phyloP scores from a whole-genome alignment of 306 rosid genomes.

The Cicer yamashitae region DNA sequence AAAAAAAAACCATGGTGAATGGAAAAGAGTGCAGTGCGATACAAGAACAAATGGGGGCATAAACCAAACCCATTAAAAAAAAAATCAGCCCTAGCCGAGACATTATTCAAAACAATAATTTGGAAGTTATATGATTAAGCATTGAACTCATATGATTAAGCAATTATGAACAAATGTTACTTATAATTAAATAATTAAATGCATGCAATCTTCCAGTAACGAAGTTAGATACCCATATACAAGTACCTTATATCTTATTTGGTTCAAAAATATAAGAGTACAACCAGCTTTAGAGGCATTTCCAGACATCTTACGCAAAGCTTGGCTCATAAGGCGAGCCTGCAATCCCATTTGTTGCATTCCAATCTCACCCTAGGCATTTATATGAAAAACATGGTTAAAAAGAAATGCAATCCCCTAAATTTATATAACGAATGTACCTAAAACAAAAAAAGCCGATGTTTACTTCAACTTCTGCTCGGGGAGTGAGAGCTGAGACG shows the following conservation, averaged over 20 bases:
- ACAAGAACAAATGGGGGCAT: too few species aligned
- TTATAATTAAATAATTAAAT: background rate
- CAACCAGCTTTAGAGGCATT: constrained; percentile 99
- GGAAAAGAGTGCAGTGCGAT: too few species aligned
- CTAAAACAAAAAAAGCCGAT: constrained; percentile 23
- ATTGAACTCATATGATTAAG: constrained; percentile 26
- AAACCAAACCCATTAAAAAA: too few species aligned
- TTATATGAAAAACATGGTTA: constrained; percentile 42
- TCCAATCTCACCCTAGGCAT: constrained; percentile 89
- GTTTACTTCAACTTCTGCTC: constrained; percentile 95
- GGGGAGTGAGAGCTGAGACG: constrained; percentile 98
- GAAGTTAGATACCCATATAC: constrained; percentile 32
- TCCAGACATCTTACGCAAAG: constrained; percentile 98
- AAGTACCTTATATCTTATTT: constrained; percentile 95
- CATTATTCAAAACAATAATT: too few species aligned
- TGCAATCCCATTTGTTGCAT: constrained; percentile 99
- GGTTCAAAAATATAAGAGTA: constrained; percentile 91
- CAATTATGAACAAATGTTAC: background rate
- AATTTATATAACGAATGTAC: constrained; percentile 16
- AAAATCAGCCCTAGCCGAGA: too few species aligned
- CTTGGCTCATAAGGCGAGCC: constrained; percentile 99
- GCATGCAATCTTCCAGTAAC: constrained; percentile 15
- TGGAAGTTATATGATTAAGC: background rate
- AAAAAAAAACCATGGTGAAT: too few species aligned
- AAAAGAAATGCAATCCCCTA: constrained; percentile 25